Base-by-base conservation (phyloP, 768 basidiomycete species). In the Gymnopilus dilepis region DNA sequence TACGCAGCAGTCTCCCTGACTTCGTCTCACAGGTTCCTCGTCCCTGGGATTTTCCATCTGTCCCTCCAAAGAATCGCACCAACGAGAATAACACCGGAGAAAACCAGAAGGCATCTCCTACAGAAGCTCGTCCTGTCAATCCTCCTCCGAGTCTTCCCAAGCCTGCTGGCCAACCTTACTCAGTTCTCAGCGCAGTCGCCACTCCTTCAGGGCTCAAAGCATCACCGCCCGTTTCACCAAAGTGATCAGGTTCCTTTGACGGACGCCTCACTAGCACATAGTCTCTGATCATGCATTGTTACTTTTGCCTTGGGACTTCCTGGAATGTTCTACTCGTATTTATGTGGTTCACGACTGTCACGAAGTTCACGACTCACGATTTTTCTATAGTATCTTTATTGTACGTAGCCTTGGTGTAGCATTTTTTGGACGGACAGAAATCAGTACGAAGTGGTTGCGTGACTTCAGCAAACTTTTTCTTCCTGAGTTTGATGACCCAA, bases 21-120 rank as follows among this genome's bases (percentile, higher is more conserved):
- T 9, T 45, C 34, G 48, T 33, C 5, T 17, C 22, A 5, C 37
- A 84, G 81, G 81, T 90, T 50, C 88, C 92, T 40, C 88, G 88
- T 24, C 77, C 92, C 37, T 94, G 92, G 92, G 92, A 94, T 71
- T 94, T 86, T 56, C 78, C 86, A 34, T 75, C 80, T 42, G 77
- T 60, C 8, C 54, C 66, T 17, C 26, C 30, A 31, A 50, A 28
- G 26, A 26, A 24, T 21, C 28, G 56, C 24, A 31, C 41, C 13
- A 1, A 26, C 30, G n/a, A 48, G 15, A 51, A 19, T 26, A 51
- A 51, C 22, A 28, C 30, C 21, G 47, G 30, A 48, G 19, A 34
- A 22, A 43, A 37, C 26, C 24, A 41, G 19, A 33, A 33, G 26
- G 34, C 11, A 28, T 21, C 7, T 54, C 37, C 26, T n/a, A 48